Evolutionary conservation across 2,329 filamentous ascomycete species (phyloP), one percentile per base, ranked within the genome.

Genomic region (Ceratocystis eucalypticola): DNA sequence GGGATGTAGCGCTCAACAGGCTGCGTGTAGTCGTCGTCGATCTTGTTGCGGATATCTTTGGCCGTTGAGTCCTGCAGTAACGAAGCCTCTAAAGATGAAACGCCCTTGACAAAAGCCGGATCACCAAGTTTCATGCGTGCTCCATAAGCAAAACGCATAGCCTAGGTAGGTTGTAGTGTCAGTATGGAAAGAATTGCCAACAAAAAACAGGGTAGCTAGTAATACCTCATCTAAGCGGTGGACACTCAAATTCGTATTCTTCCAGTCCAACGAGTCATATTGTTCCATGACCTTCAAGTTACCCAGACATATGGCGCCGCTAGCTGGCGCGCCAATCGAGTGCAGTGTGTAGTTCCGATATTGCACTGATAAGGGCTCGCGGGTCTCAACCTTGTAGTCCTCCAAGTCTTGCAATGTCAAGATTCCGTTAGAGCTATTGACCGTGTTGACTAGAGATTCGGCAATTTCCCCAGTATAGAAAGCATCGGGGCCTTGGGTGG

Each of bases 61-160:
- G 87, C 86, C 0, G 83, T 85, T 0, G 76, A 74, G 0, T 81
- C 76, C 55, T 82, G 82, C 20, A 96, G 75, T 80, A 97, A 88
- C 2, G 80, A 74, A 1, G 79, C 74, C 74, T 96, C 86, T 8
- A 68, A 53, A 6, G 77, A 74, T 7, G 79, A 76, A 63, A 93
- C 77, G 37, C 83, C 83, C 0, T 79, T 70, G 3, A 95, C 83
- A 73, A 88, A 96, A 1, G 77, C 79, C 0, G 93, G 94, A 74
- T 97, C 94, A 3, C 91, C 93, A 0, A 97, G 82, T 33, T 86
- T 80, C n/a, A 85, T 81, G 67, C 91, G 85, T 71, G 88, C 78
- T 3, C 87, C 91, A 73, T 96, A 97, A 2, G 84, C 91, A 74
- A 96, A 97, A 25, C 91, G 84, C 77, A 96, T 90, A 12, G 91